Evolutionary conservation across 192 early-diverging fungal species (phyloP).

Genomic region (Coemansia sp.): DNA sequence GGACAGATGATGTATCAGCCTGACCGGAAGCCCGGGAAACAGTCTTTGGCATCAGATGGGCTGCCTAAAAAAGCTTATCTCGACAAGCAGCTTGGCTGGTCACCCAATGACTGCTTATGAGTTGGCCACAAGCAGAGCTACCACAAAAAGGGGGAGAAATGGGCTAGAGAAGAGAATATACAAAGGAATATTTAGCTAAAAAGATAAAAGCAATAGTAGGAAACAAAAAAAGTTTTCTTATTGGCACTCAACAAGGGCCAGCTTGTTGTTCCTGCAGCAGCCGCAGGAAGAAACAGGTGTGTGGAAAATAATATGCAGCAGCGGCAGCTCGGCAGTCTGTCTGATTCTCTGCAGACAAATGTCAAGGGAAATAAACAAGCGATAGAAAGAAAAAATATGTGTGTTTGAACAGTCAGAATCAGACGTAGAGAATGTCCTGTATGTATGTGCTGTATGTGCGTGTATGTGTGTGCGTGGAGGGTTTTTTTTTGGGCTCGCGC

Average conservation of each 20-base stretch:
- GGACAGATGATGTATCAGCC: constrained; percentile 14
- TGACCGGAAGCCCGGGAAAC: constrained; percentile 14
- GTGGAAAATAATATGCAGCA: constrained; percentile 6
- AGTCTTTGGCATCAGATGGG: constrained; percentile 23
- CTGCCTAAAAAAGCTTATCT: not conserved
- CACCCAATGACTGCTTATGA: not conserved
- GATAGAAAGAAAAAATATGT: constrained; percentile 2
- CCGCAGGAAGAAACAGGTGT: not conserved
- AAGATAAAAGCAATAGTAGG: not conserved
- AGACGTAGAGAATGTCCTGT: not conserved
- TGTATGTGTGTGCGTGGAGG: not conserved
- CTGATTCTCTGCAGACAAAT: not conserved
- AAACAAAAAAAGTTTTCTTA: not conserved
- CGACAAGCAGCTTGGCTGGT: not conserved
- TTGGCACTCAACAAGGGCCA: not conserved
- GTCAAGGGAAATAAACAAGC: constrained; percentile 2
- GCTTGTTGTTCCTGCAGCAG: not conserved
- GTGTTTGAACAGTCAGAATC: not conserved
- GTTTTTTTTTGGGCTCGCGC: not conserved
- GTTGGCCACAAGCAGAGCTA: not conserved
- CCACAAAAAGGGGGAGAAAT: not conserved
- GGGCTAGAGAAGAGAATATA: too few relatives aligned
- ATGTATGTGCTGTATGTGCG: too few relatives aligned
- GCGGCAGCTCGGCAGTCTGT: not conserved
- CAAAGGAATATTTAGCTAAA: not conserved